These are phyloP conservation scores for Zygosaccharomyces siamensis DNA, from an alignment of 805 yeast species.

Conservation along the genomic window DNA sequence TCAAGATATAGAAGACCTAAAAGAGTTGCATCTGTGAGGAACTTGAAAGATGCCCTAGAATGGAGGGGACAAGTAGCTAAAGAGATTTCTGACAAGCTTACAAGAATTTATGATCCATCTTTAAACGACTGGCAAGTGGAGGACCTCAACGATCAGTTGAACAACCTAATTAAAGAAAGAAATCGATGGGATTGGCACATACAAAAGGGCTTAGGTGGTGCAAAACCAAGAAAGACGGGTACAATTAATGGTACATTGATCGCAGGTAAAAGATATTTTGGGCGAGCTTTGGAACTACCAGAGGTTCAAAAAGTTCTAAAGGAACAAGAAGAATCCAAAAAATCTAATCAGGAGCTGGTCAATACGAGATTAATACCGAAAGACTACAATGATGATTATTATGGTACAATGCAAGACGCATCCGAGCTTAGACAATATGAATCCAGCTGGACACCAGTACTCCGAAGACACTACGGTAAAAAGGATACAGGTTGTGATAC, in stretches of 20 bases:
- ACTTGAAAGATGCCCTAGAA: slow-evolving; percentile 60
- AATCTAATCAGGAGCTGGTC: slow-evolving; percentile 11
- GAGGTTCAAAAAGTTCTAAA: slow-evolving; percentile 55
- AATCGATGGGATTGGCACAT: slow-evolving; percentile 77
- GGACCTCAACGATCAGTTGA: slow-evolving; percentile 69
- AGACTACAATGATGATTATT: slow-evolving; percentile 7
- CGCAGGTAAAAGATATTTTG: slow-evolving; percentile 69
- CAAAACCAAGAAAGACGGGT: slow-evolving; percentile 18
- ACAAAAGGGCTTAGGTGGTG: slow-evolving; percentile 57
- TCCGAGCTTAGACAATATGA: slow-evolving; percentile 11
- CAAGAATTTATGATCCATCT: slow-evolving; percentile 58
- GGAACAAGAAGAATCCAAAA: slow-evolving; percentile 28
- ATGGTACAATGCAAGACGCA: neutral
- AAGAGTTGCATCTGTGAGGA: slow-evolving; percentile 47
- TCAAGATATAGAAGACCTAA: slow-evolving; percentile 58
- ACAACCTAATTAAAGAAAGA: slow-evolving; percentile 61
- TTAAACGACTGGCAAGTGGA: slow-evolving; percentile 59
- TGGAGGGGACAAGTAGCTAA: slow-evolving; percentile 59
- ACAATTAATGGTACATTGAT: slow-evolving; percentile 30
- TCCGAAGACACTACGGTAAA: slow-evolving; percentile 15
- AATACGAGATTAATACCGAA: slow-evolving; percentile 12
- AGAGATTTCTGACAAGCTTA: slow-evolving; percentile 58
- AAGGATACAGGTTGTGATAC: neutral
- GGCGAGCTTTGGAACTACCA: slow-evolving; percentile 75
- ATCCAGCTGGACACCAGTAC: slow-evolving; percentile 13